These are phyloP conservation scores for Dactylellina cionopaga DNA, from an alignment of 2,329 filamentous ascomycete genomes.

Conservation along the genomic window DNA sequence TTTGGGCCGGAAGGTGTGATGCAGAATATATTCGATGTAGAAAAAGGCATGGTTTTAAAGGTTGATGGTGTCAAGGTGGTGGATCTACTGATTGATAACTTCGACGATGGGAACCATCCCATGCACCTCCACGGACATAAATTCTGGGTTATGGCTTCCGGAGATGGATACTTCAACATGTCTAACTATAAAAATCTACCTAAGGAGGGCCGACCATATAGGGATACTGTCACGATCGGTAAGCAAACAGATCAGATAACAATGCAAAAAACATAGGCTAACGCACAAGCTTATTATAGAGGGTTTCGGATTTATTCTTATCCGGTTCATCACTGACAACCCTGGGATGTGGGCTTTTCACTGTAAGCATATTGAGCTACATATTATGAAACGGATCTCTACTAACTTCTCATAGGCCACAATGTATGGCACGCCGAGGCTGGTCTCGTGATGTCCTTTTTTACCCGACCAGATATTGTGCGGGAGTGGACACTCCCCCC, in stretches of 20 bases:
- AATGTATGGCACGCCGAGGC: slow-evolving; percentile 70
- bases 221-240: slow-evolving; percentile 55
- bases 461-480: slow-evolving; percentile 65
- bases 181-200: slow-evolving; percentile 46
- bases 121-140: slow-evolving; percentile 80
- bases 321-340: slow-evolving; percentile 69
- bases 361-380: slow-evolving; percentile 59
- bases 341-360: slow-evolving; percentile 70
- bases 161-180: slow-evolving; percentile 54
- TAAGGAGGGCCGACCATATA: slow-evolving; percentile 31
- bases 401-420: slow-evolving; percentile 59
- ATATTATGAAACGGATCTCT: not conserved
- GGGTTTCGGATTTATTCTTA: slow-evolving; percentile 67
- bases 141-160: slow-evolving; percentile 68
- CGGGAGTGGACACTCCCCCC: slow-evolving; percentile 62
- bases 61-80: slow-evolving; percentile 68
- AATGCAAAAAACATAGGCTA: slow-evolving; percentile 42
- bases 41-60: slow-evolving; percentile 54
- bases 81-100: slow-evolving; percentile 80
- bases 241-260: slow-evolving; percentile 5
- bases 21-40: slow-evolving; percentile 61
- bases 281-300: slow-evolving; percentile 60
- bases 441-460: slow-evolving; percentile 70
- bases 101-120: slow-evolving; percentile 74
- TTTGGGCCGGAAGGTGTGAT: slow-evolving; percentile 64